Conservation (phyloP, 2,329 filamentous ascomycete species). For the Botrytis hyacinthi region DNA sequence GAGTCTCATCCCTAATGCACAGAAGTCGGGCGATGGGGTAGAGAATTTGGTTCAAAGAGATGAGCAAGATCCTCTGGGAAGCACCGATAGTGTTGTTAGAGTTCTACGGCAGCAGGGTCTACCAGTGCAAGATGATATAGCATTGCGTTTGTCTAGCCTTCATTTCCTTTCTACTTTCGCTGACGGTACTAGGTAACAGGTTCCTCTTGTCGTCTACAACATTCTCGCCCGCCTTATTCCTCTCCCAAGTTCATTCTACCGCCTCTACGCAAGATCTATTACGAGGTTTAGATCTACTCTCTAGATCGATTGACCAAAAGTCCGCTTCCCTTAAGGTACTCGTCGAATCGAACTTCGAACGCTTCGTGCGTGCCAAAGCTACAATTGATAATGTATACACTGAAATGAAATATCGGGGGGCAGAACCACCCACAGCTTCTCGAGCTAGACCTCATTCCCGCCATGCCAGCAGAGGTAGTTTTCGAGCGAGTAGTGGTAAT, state of each 20-base stretch:
- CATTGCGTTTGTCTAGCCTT: constrained; percentile 59
- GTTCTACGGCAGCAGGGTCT: constrained; percentile 74
- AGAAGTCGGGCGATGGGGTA: constrained; percentile 65
- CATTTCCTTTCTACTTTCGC: constrained; percentile 20
- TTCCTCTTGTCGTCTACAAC: constrained; percentile 94
- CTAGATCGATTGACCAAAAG: constrained; percentile 93
- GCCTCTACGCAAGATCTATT: constrained; percentile 81
- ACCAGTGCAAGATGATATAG: constrained; percentile 78
- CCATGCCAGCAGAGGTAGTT: constrained; percentile 41
- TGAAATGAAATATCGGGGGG: constrained; percentile 82
- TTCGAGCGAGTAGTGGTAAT: constrained; percentile 42
- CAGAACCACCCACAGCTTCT: constrained; percentile 48
- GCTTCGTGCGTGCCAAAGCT: constrained; percentile 94
- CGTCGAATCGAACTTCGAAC: constrained; percentile 97
- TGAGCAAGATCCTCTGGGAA: constrained; percentile 89
- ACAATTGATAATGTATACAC: constrained; percentile 99
- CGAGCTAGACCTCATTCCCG: constrained; percentile 40
- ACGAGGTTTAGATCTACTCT: constrained; percentile 79
- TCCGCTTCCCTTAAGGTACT: constrained; percentile 94
- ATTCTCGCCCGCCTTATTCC: constrained; percentile 87
- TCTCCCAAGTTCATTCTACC: constrained; percentile 85
- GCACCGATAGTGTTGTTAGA: constrained; percentile 79
- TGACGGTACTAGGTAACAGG: constrained; percentile 64
- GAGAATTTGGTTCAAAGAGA: constrained; percentile 84
- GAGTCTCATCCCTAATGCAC: constrained; percentile 62